Base-by-base conservation (phyloP, 352 stramenopile genomes). In the Pseudoperonospora humuli region DNA sequence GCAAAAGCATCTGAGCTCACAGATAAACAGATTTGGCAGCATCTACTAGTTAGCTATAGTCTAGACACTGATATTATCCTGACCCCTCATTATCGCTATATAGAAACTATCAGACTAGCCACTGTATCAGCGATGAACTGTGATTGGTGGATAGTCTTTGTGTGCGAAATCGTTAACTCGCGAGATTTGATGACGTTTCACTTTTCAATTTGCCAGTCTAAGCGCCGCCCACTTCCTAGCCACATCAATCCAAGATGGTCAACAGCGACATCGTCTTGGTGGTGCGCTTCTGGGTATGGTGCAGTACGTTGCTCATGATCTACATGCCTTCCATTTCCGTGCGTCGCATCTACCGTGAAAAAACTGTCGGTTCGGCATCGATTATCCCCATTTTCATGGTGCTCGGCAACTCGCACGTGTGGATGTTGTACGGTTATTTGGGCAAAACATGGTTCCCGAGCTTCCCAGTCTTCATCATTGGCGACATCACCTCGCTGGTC, bases 391-490 rank as follows among this genome's bases (percentile, higher is more conserved):
- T 65, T 39, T 47, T 61, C 13, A 9, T 61, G 3, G 39, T 65
- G 26, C 50, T 57, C 3, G 51, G 44, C 29, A 61, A 54, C 24
- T 61, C 56, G 18, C 56, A 65, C 36, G 56, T 65, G 11, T 65
- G 56, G 56, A 54, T 65, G 56, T 38, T 65, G 9, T 65, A 65
- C 20, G 56, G 50, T 17, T 65, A 57, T 25, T 36, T 67, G 28
- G 46, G 48, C 10, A 31, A 39, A 26, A 61, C 51, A 10, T 65
- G 56, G 56, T 72, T 72, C 36, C 62, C 62, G 0, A 59, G 54
- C 37, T 66, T 72, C 36, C 48, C 57, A 3, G 47, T 67, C 41
- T 72, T 69, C 48, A 42, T 68, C 23, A 46, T 72, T 23, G 58
- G 62, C 17, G 58, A 68, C 32, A 5, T 69, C 13, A 47, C 58